These are phyloP conservation scores for Fusarium dlaminii DNA, from an alignment of 2,329 filamentous ascomycete species.

Conservation along the genomic window DNA sequence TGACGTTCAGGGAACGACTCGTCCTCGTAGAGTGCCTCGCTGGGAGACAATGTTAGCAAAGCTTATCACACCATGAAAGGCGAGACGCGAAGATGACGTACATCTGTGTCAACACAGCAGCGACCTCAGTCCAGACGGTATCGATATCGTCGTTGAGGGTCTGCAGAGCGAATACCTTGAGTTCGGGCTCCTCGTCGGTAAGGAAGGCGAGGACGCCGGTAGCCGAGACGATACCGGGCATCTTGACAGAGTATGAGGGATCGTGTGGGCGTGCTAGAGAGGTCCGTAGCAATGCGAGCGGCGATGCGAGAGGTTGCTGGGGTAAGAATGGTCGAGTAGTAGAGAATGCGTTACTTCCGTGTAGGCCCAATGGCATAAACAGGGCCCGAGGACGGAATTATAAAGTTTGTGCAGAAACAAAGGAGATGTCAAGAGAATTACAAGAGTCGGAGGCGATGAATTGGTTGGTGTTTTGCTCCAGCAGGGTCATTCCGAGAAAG, in stretches of 20 bases:
- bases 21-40: constrained; percentile 97
- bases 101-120: constrained; percentile 92
- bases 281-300: constrained; percentile 25
- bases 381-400: constrained; percentile 14
- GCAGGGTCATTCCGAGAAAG: constrained; percentile 43
- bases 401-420: constrained; percentile 4
- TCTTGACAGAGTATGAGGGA: constrained; percentile 53
- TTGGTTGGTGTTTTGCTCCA: constrained; percentile 44
- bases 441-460: constrained; percentile 27
- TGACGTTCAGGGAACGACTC: constrained; percentile 92
- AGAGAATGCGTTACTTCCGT: constrained; percentile 29
- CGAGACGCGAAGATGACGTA: constrained; percentile 53
- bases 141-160: constrained; percentile 97
- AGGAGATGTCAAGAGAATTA: constrained; percentile 18
- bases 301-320: constrained; percentile 29
- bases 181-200: constrained; percentile 90
- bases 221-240: constrained; percentile 94
- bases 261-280: constrained; percentile 31
- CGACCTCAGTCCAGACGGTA: constrained; percentile 97
- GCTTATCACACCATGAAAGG: not conserved
- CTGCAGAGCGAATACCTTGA: constrained; percentile 94
- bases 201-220: constrained; percentile 95
- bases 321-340: constrained; percentile 22
- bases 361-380: constrained; percentile 38
- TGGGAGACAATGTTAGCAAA: constrained; percentile 51